Evolutionary conservation across 1,139 yeast species (phyloP).

Genomic region (Protomyces pachydermus): DNA sequence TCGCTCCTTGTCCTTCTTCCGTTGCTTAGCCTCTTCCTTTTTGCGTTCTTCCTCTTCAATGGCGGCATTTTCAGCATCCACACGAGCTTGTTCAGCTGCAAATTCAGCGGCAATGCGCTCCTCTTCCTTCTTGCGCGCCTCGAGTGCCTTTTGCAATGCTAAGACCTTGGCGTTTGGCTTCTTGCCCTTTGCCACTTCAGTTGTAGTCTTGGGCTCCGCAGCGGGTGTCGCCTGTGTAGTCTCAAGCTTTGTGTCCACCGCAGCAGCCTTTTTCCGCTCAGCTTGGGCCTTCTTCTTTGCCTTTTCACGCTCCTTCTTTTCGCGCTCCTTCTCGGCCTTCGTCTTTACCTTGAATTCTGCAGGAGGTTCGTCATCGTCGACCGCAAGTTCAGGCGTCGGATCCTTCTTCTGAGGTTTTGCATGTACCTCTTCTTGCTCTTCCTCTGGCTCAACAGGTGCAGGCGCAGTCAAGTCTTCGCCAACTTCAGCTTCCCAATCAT

Average conservation of each 20-base stretch:
- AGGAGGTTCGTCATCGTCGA: constrained; percentile 34
- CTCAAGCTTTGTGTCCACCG: constrained; percentile 40
- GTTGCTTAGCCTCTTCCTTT: constrained; percentile 62
- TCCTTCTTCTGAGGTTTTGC: not conserved
- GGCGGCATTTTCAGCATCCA: constrained; percentile 58
- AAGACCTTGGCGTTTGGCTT: constrained; percentile 38
- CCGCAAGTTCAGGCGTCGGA: constrained; percentile 12
- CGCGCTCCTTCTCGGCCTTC: constrained; percentile 95
- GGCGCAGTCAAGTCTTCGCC: constrained; percentile 27
- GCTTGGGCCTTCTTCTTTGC: constrained; percentile 79
- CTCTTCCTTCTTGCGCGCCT: constrained; percentile 57
- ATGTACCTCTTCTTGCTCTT: not conserved
- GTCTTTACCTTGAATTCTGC: constrained; percentile 69
- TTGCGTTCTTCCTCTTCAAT: constrained; percentile 53
- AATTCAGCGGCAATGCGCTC: constrained; percentile 47
- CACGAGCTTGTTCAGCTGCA: constrained; percentile 63
- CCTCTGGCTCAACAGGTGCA: not conserved
- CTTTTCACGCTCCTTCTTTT: constrained; percentile 96
- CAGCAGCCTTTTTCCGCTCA: constrained; percentile 60
- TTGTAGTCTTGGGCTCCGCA: constrained; percentile 34
- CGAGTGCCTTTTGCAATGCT: constrained; percentile 68
- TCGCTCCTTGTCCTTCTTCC: constrained; percentile 67
- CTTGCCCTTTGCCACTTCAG: constrained; percentile 43
- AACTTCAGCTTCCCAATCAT: constrained; percentile 30
- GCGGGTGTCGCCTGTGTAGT: constrained; percentile 2